Base-by-base conservation (phyloP, 257 asterid species). In the Solanum peruvianum region DNA sequence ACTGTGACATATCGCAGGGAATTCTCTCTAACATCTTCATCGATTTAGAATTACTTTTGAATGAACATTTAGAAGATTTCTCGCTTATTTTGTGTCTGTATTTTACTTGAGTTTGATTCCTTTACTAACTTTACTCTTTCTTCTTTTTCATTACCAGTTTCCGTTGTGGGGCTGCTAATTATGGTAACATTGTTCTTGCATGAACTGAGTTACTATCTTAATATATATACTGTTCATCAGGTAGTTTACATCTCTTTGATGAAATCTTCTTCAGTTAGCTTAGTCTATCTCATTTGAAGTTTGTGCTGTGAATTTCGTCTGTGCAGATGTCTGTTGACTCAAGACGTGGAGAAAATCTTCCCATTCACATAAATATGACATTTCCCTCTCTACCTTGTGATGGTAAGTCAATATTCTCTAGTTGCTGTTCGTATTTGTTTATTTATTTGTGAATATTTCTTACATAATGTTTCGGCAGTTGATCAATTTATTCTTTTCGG, bases 331-430 rank as follows among this genome's bases (percentile, higher is more conserved):
- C 94, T 87, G 99, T 97, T 88, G 99, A 97, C 90, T 91, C 92
- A 86, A 93, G 92, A 88, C 98, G 99, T 58, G 99, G 99, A 82
- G 99, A 96, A 92, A 97, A 94, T 31, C 98, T 97, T 86, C 99
- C 99, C 15, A 97, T 97, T 88, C 99, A 97, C 93, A 93, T 97
- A 86, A 97, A 97, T 87, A 93, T 97, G 95, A 90, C 99, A 86
- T 97, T 96, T 91, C 99, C 99, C 7, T 94, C 99, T 82, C 90
- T 97, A 89, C 99, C 99, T 82, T 97, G 99, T 91, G 99, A 97
- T 91, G 99, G 99, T 97, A 87, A 91, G 96, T 42, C 60, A 42
- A 45, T 47, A 47, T 71, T 78, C 62, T 44, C 18, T 78, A 78
- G 27, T 45, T 45, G 42, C 66, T 45, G 42, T 78, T 42, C 3